Evolutionary conservation across 306 rosid genomes (phyloP).

Genomic region (Fragaria vesca): DNA sequence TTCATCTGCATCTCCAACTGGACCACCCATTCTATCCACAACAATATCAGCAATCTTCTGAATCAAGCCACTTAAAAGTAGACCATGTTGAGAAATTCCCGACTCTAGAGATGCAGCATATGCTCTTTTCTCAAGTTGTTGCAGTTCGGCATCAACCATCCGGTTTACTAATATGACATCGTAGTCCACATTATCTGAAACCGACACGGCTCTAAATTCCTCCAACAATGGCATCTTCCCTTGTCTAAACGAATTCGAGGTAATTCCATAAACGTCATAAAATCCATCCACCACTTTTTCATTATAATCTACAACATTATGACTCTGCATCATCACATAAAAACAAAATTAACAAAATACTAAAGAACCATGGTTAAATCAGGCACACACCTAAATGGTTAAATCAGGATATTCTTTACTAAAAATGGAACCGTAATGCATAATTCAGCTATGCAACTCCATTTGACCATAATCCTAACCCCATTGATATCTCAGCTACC

Average conservation of each 20-base stretch:
- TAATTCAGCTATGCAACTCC: not conserved
- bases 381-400: not conserved
- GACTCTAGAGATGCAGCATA: slow-evolving; percentile 46
- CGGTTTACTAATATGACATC: slow-evolving; percentile 87
- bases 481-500: not conserved
- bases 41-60: slow-evolving; percentile 90
- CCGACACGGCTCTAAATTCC: slow-evolving; percentile 62
- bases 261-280: slow-evolving; percentile 77
- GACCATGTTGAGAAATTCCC: slow-evolving; percentile 54
- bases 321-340: slow-evolving; percentile 58
- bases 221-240: slow-evolving; percentile 92
- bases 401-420: not conserved
- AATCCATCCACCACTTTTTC: slow-evolving; percentile 95
- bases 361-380: slow-evolving; percentile 3
- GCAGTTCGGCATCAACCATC: slow-evolving; percentile 61
- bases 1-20: slow-evolving; percentile 81
- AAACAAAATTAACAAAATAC: slow-evolving; percentile 7
- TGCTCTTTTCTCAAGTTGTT: slow-evolving; percentile 67
- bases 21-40: slow-evolving; percentile 95
- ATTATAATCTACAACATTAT: slow-evolving; percentile 75
- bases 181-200: slow-evolving; percentile 61
- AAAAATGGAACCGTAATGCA: not conserved
- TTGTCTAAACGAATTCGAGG: slow-evolving; percentile 56
- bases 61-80: slow-evolving; percentile 64
- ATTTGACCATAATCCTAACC: not conserved